Evolutionary conservation across 1,284 basidiomycete genomes (phyloP), one percentile per base, ranked within the genome.

Genomic region (Ceratobasidium sp.): DNA sequence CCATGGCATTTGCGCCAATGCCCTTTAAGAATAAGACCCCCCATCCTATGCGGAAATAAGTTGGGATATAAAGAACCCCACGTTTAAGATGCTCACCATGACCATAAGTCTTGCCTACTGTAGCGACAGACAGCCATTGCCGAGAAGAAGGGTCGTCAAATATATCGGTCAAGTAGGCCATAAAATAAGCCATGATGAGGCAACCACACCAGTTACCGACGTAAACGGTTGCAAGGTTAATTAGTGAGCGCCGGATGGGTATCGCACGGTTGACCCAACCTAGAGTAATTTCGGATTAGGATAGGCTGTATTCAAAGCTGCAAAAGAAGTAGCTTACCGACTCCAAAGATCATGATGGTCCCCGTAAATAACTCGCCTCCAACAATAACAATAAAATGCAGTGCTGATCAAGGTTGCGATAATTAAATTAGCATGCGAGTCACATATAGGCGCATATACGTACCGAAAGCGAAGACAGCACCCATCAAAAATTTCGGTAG

Each of bases 321-420:
- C 47, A n/a, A 45, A 53, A 15, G 27, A 40, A 42, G 69, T 56
- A 29, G 68, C 57, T 57, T 27, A 64, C 73, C 73, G 35, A 74
- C 68, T 31, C 65, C 55, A 22, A 74, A 53, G n/a, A 74, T 71
- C 71, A 74, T 73, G 17, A 69, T 71, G 54, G 70, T 73, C 40
- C 73, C 72, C 22, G 72, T 73, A 42, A 74, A 74, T 5, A 74
- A 53, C 56, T 74, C 73, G 12, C 73, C 72, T 29, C 72, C 73
- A 50, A 72, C 70, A 25, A 57, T 71, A 22, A 68, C 54, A 25
- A 64, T 69, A 29, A 43, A 54, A 27, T 67, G 60, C 34, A 64
- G 22, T 5, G 60, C 60, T 64, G 20, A 17, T 22, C 20, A 12
- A 60, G 22, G 6, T 7, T n/a, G n/a, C 20, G 31, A 42, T n/a